phyloP scores from a whole-genome alignment of 75 land plant species.

The Picea glauca region DNA sequence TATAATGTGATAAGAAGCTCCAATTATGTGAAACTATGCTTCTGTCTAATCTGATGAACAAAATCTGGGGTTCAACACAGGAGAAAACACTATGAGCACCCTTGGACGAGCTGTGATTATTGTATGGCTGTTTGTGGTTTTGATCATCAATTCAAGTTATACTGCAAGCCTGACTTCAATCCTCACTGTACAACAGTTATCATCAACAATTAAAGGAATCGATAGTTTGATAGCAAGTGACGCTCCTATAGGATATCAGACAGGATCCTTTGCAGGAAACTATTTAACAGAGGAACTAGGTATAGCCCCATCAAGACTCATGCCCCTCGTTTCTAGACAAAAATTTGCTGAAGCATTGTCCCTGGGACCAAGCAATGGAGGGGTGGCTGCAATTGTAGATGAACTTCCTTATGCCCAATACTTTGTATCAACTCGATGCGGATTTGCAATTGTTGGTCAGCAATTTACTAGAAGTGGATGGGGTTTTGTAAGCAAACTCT shows the following conservation, averaged over 20 bases:
- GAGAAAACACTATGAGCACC: conserved; percentile 72
- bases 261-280: conserved; percentile 69
- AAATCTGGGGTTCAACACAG: conserved; percentile 24
- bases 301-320: conserved; percentile 50
- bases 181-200: conserved; percentile 59
- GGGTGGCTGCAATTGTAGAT: conserved; percentile 38
- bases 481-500: conserved; percentile 42
- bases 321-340: conserved; percentile 24
- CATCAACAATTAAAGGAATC: conserved; percentile 70
- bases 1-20: not conserved
- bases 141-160: conserved; percentile 80
- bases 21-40: not conserved
- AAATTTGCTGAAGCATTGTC: conserved; percentile 19
- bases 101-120: conserved; percentile 73
- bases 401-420: conserved; percentile 39
- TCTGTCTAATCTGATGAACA: not conserved
- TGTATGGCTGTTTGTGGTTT: conserved; percentile 89
- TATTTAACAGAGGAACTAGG: conserved; percentile 48
- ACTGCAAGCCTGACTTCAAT: conserved; percentile 83
- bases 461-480: conserved; percentile 34
- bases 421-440: conserved; percentile 17
- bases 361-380: conserved; percentile 32
- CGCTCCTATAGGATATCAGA: conserved; percentile 74
- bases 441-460: conserved; percentile 28
- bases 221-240: conserved; percentile 51